phyloP scores from a whole-genome alignment of 148 eudicot species.

The Polygonum aviculare region DNA sequence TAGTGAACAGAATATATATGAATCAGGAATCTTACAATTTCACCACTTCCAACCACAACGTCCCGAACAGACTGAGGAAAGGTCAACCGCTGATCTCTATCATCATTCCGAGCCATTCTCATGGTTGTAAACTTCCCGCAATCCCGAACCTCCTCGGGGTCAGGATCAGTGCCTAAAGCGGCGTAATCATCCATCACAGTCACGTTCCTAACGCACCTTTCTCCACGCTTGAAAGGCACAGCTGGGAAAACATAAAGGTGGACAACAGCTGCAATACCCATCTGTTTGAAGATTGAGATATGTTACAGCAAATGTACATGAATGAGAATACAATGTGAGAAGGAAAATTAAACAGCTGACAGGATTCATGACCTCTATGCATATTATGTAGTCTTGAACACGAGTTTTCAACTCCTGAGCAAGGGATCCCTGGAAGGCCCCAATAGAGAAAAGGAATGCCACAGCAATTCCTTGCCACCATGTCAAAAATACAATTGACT shows the following conservation, averaged over 20 bases:
- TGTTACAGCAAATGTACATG: neutral
- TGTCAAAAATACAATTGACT: conserved; percentile 91
- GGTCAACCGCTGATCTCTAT: conserved; percentile 53
- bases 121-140: conserved; percentile 50
- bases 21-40: conserved; percentile 50
- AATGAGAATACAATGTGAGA: neutral
- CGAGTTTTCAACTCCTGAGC: conserved; percentile 84
- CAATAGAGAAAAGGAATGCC: conserved; percentile 89
- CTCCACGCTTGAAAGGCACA: conserved; percentile 86
- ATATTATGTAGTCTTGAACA: conserved; percentile 88
- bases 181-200: conserved; percentile 96
- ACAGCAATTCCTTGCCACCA: conserved; percentile 99
- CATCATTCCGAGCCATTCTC: conserved; percentile 41
- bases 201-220: conserved; percentile 84
- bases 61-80: conserved; percentile 92
- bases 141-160: conserved; percentile 87
- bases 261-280: conserved; percentile 94
- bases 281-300: conserved; percentile 35
- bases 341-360: neutral
- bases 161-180: conserved; percentile 75
- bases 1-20: too few relatives aligned
- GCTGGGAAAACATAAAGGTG: conserved; percentile 95
- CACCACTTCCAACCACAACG: conserved; percentile 93
- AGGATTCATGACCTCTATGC: conserved; percentile 66
- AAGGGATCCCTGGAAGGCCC: conserved; percentile 80